Evolutionary conservation across 192 early-diverging fungal genomes (phyloP).

Genomic region (Rhizoclosmatium sp.): DNA sequence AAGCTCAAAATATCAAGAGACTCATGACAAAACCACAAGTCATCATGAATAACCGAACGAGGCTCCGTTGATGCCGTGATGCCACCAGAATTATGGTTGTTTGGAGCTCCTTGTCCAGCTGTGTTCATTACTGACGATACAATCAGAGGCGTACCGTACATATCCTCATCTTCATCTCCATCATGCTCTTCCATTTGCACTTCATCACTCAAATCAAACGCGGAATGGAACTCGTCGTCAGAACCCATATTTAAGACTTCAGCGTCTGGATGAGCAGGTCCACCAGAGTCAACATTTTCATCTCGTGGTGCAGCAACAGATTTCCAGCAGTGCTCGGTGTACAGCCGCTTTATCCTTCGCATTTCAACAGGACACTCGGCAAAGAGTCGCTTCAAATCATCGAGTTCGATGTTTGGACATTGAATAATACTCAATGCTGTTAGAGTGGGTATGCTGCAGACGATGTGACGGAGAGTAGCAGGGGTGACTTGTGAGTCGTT

Average conservation of each 20-base stretch:
- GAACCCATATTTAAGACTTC: too few species aligned
- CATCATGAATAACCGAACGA: conserved; percentile 38
- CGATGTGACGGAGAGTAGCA: conserved; percentile 2
- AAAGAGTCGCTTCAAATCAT: conserved; percentile 18
- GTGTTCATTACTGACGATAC: neutral
- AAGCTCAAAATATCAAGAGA: conserved; percentile 54
- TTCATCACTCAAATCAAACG: too few species aligned
- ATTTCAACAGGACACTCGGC: conserved; percentile 3
- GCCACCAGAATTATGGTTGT: neutral
- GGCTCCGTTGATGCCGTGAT: neutral
- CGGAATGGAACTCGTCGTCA: too few species aligned
- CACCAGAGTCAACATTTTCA: neutral
- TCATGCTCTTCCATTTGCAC: neutral
- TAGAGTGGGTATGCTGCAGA: neutral
- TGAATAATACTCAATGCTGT: conserved; percentile 15
- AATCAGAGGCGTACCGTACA: neutral
- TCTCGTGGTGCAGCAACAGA: neutral
- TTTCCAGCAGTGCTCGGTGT: conserved; percentile 33
- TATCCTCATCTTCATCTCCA: conserved; percentile 13
- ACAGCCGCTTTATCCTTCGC: conserved; percentile 12
- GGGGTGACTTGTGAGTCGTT: conserved; percentile 31
- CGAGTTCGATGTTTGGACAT: conserved; percentile 22
- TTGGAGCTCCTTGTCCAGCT: neutral
- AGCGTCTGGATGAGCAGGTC: too few species aligned
- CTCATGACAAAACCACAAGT: conserved; percentile 59